Evolutionary conservation across 495 filamentous ascomycete species (phyloP).

Genomic region (Xylaria nigripes): DNA sequence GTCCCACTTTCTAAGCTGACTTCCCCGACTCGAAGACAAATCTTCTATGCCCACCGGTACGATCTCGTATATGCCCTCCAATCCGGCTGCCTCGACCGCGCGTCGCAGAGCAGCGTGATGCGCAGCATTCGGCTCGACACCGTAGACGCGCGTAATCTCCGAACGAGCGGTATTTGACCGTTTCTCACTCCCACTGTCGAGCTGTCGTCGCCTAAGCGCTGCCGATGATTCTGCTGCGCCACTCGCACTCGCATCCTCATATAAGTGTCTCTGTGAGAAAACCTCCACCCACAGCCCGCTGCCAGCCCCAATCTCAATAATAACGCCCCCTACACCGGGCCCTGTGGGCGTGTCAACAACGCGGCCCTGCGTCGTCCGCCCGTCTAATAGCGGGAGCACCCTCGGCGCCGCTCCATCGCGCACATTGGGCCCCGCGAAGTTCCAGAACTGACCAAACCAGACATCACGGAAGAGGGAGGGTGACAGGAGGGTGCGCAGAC

Average conservation of each 20-base stretch:
- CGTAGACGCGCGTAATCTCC: conserved; percentile 50
- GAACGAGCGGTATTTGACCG: not conserved
- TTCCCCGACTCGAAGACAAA: conserved; percentile 31
- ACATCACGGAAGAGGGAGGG: conserved; percentile 30
- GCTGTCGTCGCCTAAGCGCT: not conserved
- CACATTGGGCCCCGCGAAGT: conserved; percentile 28
- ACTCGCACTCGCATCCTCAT: not conserved
- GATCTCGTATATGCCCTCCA: conserved; percentile 56
- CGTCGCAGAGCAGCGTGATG: conserved; percentile 45
- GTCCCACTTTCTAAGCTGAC: conserved; percentile 25
- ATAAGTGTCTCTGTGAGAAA: conserved; percentile 17
- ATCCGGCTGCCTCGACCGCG: conserved; percentile 39
- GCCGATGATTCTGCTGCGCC: not conserved
- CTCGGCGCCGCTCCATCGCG: conserved; percentile 19
- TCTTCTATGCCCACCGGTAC: conserved; percentile 55
- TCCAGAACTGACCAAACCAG: conserved; percentile 47
- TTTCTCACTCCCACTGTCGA: not conserved
- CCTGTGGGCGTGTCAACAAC: conserved; percentile 15
- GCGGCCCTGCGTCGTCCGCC: conserved; percentile 23
- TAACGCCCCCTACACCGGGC: conserved; percentile 27
- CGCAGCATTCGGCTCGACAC: conserved; percentile 55
- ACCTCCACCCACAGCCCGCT: conserved; percentile 39
- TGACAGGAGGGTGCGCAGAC: conserved; percentile 22
- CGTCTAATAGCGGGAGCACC: conserved; percentile 37
- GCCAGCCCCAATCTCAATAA: conserved; percentile 44